Base-by-base conservation (phyloP, 2,329 filamentous ascomycete species). In the Lachnellula subtilissima region DNA sequence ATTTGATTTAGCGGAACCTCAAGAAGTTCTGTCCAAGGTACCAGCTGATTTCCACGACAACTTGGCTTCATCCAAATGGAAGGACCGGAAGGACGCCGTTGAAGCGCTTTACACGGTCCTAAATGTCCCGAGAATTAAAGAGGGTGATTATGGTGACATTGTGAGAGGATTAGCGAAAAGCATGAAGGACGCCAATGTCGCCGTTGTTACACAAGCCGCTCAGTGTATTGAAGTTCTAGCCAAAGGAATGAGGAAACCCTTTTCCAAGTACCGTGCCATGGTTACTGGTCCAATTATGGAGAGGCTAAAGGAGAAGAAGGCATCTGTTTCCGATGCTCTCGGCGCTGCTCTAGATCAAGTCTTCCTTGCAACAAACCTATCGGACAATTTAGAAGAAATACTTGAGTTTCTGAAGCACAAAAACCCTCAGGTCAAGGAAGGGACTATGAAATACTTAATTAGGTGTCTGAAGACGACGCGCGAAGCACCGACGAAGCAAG, bases 161-260 rank as follows among this genome's bases (percentile, higher is more conserved):
- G 84, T 89, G 54, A 83, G 89, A 58, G 87, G 84, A 4, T 79
- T 97, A 53, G 93, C 94, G 46, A 99, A 97, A 73, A 91, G 85
- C 65, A 99, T 99, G 94, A 99, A 99, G 73, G 95, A 99, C 65
- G 94, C 95, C 65, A 99, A 99, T 69, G 88, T 99, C 64, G 88
- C 90, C 5, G 94, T 97, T 49, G 94, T 97, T 19, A 94, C 88
- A 1, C 87, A 94, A 61, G 93, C 95, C 5, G 94, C 93, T 2
- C 92, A 95, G 66, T 96, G 93, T 72, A 88, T 97, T 36, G 92
- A 97, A 67, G 81, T 88, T 28, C 76, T 99, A 25, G 93, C 92
- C 47, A 94, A 90, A 67, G 94, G 94, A 49, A 71, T 99, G 58
- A 86, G 90, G 46, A 86, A 83, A 65, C 75, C 79, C 23, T 99